Evolutionary conservation across 1,284 basidiomycete genomes (phyloP).

Genomic region (Malassezia globosa): DNA sequence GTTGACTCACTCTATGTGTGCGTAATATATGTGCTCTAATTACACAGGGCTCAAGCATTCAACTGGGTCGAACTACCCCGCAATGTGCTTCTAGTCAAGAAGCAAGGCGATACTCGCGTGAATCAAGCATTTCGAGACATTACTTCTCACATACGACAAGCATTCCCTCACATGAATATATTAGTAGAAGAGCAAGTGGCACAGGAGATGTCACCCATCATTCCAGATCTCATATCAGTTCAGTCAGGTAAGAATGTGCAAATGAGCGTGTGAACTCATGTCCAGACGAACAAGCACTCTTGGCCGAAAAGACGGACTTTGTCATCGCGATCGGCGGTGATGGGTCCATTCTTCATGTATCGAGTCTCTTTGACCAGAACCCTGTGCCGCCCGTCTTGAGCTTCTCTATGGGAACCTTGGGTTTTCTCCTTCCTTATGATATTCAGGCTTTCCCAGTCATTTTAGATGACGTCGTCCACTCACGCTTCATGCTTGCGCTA

Average conservation of each 20-base stretch:
- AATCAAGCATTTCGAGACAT: slow-evolving; percentile 48
- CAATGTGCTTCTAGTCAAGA: slow-evolving; percentile 52
- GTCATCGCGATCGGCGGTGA: slow-evolving; percentile 88
- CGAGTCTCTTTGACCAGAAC: slow-evolving; percentile 73
- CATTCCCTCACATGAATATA: slow-evolving; percentile 62
- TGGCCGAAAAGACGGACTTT: slow-evolving; percentile 54
- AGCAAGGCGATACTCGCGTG: slow-evolving; percentile 49
- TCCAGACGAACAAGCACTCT: slow-evolving; percentile 7
- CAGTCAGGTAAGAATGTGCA: background rate
- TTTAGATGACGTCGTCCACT: slow-evolving; percentile 27
- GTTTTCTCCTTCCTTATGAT: slow-evolving; percentile 77
- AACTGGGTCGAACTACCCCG: slow-evolving; percentile 41
- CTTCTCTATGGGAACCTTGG: slow-evolving; percentile 90
- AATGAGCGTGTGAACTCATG: slow-evolving; percentile 2
- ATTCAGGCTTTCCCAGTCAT: slow-evolving; percentile 28
- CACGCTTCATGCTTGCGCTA: slow-evolving; percentile 29
- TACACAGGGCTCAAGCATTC: slow-evolving; percentile 42
- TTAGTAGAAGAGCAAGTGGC: slow-evolving; percentile 59
- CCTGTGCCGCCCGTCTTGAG: slow-evolving; percentile 87
- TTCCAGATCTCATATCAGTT: slow-evolving; percentile 24
- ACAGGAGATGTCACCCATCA: slow-evolving; percentile 57
- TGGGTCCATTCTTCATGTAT: slow-evolving; percentile 87
- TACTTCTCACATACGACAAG: slow-evolving; percentile 37
- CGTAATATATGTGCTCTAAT: too few relatives aligned
- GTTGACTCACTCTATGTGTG: too few relatives aligned